A percentile compares a stretch with the other conserved stretches of the same genome.
phyloP scores from a whole-genome alignment of 345 rosid genomes.

The Arabis alpina region DNA sequence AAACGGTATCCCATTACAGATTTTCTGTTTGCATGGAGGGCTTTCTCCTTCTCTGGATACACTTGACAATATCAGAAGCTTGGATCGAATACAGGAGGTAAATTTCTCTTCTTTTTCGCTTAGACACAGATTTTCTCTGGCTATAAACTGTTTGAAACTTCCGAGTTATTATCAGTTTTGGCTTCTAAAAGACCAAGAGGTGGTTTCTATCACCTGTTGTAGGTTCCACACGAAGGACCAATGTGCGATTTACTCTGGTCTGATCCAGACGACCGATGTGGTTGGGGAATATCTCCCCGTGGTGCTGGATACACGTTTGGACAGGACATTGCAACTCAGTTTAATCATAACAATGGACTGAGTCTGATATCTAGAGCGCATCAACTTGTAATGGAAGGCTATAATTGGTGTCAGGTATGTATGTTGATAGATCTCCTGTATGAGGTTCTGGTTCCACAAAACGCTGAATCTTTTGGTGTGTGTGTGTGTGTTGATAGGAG shows the following conservation, averaged over 20 bases:
- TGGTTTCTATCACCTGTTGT: constrained; percentile 4
- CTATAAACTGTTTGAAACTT: background rate
- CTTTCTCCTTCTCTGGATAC: constrained; percentile 92
- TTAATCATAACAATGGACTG: constrained; percentile 93
- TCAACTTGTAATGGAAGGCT: constrained; percentile 51
- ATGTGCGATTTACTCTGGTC: constrained; percentile 99
- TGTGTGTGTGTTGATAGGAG: constrained; percentile 30
- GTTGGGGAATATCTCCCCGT: constrained; percentile 99
- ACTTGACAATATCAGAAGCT: constrained; percentile 81
- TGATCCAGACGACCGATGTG: constrained; percentile 98
- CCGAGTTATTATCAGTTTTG: background rate
- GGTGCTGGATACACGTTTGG: constrained; percentile 99
- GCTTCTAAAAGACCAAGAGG: background rate
- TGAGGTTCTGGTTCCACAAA: background rate
- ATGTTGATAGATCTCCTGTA: background rate
- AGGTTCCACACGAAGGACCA: constrained; percentile 99
- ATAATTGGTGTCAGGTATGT: constrained; percentile 44
- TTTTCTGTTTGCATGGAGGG: constrained; percentile 94
- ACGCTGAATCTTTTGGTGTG: constrained; percentile 25
- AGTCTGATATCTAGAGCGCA: constrained; percentile 71
- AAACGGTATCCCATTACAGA: constrained; percentile 41
- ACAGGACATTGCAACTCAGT: constrained; percentile 86
- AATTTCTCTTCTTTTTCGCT: too few species aligned
- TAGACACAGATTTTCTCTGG: too few species aligned
- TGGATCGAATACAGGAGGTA: constrained; percentile 95